Percentiles rank a stretch among this genome's conserved stretches.
These are phyloP conservation scores for Ordospora pajunii DNA, from an alignment of 371 early-diverging fungal genomes.

Conservation along the genomic window DNA sequence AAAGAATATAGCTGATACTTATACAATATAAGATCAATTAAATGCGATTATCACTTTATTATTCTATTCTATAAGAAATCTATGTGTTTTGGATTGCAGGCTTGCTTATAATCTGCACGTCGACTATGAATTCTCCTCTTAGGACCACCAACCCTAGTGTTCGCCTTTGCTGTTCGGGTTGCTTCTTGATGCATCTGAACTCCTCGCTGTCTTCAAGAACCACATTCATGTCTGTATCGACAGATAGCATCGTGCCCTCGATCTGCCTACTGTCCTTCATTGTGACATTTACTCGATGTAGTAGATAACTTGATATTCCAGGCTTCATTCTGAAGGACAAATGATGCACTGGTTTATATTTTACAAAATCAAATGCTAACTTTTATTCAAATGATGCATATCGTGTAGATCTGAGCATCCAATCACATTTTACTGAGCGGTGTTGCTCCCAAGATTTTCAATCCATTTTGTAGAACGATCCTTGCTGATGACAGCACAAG, in stretches of 20 bases:
- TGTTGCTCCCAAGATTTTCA: conserved; percentile 66
- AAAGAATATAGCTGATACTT: no score
- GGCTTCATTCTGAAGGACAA: neutral
- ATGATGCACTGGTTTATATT: no score
- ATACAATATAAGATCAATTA: no score
- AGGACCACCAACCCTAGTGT: conserved; percentile 9
- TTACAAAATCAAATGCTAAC: neutral
- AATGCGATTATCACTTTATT: no score
- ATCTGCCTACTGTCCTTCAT: conserved; percentile 8
- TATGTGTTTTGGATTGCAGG: neutral
- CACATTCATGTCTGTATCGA: conserved; percentile 8
- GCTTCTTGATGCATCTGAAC: neutral
- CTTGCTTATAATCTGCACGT: conserved; percentile 1
- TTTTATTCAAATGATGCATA: no score
- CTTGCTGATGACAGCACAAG: conserved; percentile 68
- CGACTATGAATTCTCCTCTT: conserved; percentile 5
- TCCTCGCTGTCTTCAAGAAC: conserved; percentile 25
- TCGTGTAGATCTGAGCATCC: neutral
- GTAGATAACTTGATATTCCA: neutral
- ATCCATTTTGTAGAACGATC: conserved; percentile 68
- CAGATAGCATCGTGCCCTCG: conserved; percentile 14
- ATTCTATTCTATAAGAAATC: no score
- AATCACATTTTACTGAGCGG: conserved; percentile 77
- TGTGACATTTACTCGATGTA: conserved; percentile 10
- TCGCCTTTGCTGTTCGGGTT: neutral